Evolutionary conservation across 2,329 filamentous ascomycete genomes (phyloP), one percentile per base, ranked within the genome.

Genomic region (Fusarium domesticum): DNA sequence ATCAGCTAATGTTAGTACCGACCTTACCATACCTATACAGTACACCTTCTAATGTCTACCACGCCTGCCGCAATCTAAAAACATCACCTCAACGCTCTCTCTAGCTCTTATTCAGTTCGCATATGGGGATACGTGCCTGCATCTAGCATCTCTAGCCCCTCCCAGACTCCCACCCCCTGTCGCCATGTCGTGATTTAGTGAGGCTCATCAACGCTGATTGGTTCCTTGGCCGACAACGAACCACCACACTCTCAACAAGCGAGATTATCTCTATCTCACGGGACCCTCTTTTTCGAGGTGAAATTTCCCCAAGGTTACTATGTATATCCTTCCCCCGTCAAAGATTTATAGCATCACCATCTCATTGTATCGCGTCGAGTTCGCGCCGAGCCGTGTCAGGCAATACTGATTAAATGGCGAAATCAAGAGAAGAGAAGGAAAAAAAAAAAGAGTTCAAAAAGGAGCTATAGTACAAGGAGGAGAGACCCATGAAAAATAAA

Each of bases 191-290:
- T 58, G 52, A 55, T 59, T 48, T 54, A 53, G 55, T 51, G 48
- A 49, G 51, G 48, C 50, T 42, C 38, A 37, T 23, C 17, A 18
- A 20, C 23, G 32, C 44, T 60, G 56, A 60, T 60, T 60, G 58
- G 58, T 12, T 33, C 38, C 31, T 16, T 20, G 16, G 17, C 35
- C n/a, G 31, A 20, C 39, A 14, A 36, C 41, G 43, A 50, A 46
- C 51, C 44, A 48, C 53, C 44, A 37, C 36, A 40, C 43, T 53
- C 53, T 43, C 39, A 45, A 51, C 56, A 61, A 61, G 58, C 58
- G 58, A 61, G 53, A 61, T 61, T 61, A 56, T 58, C 48, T 47
- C 55, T 58, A 60, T 60, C 55, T 60, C 48, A 47, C 48, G 39
- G 46, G 23, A 28, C 23, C 23, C 45, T 43, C 52, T 47, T 48